phyloP scores from a whole-genome alignment of 2,329 filamentous ascomycete genomes.

The Monilinia polystroma region DNA sequence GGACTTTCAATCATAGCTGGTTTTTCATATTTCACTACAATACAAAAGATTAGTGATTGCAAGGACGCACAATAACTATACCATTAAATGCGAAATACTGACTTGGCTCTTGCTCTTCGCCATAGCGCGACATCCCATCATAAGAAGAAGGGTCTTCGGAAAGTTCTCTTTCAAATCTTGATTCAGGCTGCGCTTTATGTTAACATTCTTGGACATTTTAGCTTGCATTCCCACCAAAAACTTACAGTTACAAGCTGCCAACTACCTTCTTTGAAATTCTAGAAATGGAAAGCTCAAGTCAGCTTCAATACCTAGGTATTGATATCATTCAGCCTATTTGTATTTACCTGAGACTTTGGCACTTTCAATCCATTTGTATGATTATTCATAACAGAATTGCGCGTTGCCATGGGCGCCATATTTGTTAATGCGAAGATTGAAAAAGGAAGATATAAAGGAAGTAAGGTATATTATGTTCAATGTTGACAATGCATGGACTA shows the following conservation, averaged over 20 bases:
- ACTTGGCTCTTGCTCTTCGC: constrained; percentile 29
- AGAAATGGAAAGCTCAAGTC: constrained; percentile 23
- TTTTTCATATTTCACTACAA: constrained; percentile 30
- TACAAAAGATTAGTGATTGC: not conserved
- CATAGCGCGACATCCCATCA: constrained; percentile 38
- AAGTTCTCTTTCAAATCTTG: constrained; percentile 36
- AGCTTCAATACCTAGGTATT: constrained; percentile 22
- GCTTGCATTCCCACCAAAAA: constrained; percentile 5
- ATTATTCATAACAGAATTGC: constrained; percentile 31
- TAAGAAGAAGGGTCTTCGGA: constrained; percentile 39
- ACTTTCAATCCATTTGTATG: constrained; percentile 27
- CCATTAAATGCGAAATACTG: constrained; percentile 31
- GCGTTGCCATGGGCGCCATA: constrained; percentile 40
- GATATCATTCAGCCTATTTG: not conserved
- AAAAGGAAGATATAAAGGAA: not conserved
- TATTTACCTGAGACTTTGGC: constrained; percentile 29
- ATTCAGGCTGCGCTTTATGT: constrained; percentile 28
- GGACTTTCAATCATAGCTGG: constrained; percentile 37
- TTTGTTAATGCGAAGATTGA: not conserved
- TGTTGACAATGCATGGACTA: constrained; percentile 11
- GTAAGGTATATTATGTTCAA: constrained; percentile 5
- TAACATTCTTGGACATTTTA: constrained; percentile 4
- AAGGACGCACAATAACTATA: not conserved
- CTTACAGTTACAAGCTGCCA: constrained; percentile 40
- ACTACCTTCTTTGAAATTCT: constrained; percentile 38